phyloP scores from a whole-genome alignment of 2,329 filamentous ascomycete species.

The Aspergillus sp. region DNA sequence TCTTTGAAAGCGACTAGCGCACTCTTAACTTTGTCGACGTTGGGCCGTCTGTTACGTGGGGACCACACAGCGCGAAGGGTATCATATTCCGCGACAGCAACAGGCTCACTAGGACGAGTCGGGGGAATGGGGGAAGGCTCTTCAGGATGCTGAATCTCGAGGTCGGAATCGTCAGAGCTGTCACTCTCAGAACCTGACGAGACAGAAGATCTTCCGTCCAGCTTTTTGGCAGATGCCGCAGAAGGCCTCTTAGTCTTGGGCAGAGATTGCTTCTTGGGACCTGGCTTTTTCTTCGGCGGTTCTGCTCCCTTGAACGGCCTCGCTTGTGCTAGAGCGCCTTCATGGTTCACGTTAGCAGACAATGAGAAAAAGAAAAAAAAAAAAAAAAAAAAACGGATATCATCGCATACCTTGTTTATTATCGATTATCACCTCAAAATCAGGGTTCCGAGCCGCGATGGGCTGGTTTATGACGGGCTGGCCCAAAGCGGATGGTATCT shows the following conservation, averaged over 20 bases:
- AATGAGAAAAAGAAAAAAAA: not conserved
- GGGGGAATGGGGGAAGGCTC: conserved; percentile 53
- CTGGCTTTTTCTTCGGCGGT: conserved; percentile 14
- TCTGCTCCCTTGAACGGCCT: conserved; percentile 6
- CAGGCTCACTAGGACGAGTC: conserved; percentile 48
- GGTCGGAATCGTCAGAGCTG: conserved; percentile 45
- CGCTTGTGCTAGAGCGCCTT: conserved; percentile 2
- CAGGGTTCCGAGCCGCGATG: not conserved
- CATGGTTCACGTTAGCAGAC: not conserved
- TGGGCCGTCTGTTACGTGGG: conserved; percentile 47
- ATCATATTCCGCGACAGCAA: conserved; percentile 54
- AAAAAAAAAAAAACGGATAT: too few species aligned
- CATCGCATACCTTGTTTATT: not conserved
- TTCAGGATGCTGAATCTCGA: conserved; percentile 48
- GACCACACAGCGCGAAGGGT: conserved; percentile 59
- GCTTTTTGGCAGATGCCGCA: conserved; percentile 16
- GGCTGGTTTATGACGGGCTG: not conserved
- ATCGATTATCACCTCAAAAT: not conserved
- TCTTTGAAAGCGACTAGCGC: conserved; percentile 56
- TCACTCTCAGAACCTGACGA: conserved; percentile 47
- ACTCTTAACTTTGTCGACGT: conserved; percentile 49
- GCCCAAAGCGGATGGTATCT: not conserved
- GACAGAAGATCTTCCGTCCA: conserved; percentile 25
- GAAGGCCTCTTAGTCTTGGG: conserved; percentile 14
- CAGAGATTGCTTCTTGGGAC: conserved; percentile 15